Evolutionary conservation across 148 eudicot species (phyloP).

Genomic region (Heliosperma pusillum): DNA sequence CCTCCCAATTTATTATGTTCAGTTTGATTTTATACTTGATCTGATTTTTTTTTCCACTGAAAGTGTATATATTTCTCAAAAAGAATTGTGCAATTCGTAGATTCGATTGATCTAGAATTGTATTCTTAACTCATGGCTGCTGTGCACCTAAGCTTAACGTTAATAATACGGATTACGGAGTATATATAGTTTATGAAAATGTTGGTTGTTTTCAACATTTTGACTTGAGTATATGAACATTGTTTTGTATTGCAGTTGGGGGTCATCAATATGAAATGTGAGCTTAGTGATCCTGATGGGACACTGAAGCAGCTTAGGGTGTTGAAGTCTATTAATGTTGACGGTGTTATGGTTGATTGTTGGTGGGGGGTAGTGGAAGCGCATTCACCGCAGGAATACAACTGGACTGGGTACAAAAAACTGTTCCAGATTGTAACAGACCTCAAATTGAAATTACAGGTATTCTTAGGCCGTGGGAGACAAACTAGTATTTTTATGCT

Average conservation of each 20-base stretch:
- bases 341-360: constrained; percentile 82
- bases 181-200: not conserved
- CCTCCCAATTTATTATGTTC: not conserved
- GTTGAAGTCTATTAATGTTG: constrained; percentile 67
- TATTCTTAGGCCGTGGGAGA: constrained; percentile 26
- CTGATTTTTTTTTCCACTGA: not conserved
- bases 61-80: not conserved
- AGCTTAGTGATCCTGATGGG: constrained; percentile 77
- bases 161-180: not conserved
- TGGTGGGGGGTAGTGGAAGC: constrained; percentile 99
- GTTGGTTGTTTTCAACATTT: not conserved
- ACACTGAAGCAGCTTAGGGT: constrained; percentile 62
- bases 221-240: not conserved
- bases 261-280: constrained; percentile 81
- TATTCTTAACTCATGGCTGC: not conserved
- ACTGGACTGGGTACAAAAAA: constrained; percentile 85
- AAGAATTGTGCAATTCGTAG: not conserved
- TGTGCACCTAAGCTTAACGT: not conserved
- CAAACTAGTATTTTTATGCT: not conserved
- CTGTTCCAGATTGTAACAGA: constrained; percentile 78
- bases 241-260: constrained; percentile 58
- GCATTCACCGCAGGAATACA: constrained; percentile 82
- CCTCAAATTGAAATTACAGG: constrained; percentile 77
- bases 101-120: not conserved
- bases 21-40: constrained; percentile 1